A percentile compares a stretch with the other conserved stretches of the same genome.
These are phyloP conservation scores for Scedosporium minutisporum DNA, from an alignment of 2,329 filamentous ascomycete species.

Conservation along the genomic window DNA sequence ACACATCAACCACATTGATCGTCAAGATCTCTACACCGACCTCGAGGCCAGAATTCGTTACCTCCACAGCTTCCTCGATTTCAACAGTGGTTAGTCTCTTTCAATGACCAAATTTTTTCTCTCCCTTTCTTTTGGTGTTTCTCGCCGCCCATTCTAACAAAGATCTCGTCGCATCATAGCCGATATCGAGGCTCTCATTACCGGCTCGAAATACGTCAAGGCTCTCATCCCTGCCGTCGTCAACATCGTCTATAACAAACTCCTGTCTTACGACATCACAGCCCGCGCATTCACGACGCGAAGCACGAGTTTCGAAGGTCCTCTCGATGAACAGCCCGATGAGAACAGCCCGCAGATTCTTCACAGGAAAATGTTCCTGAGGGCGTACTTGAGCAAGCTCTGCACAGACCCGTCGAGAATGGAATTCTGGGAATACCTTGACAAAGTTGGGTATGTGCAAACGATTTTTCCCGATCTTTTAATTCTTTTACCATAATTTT, in stretches of 20 bases:
- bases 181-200: conserved; percentile 61
- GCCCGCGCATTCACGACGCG: conserved; percentile 62
- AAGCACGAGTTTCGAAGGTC: conserved; percentile 55
- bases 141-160: neutral
- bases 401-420: conserved; percentile 66
- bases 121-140: neutral
- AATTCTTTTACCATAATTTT: neutral
- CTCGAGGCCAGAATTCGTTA: conserved; percentile 62
- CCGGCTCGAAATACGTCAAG: conserved; percentile 67
- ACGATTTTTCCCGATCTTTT: neutral
- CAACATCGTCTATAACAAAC: conserved; percentile 76
- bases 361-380: conserved; percentile 66
- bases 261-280: conserved; percentile 73
- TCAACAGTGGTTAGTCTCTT: conserved; percentile 51
- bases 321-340: conserved; percentile 51
- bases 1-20: conserved; percentile 51
- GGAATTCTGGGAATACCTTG: conserved; percentile 75
- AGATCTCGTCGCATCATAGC: conserved; percentile 29
- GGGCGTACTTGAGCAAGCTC: conserved; percentile 66
- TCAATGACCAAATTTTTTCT: neutral
- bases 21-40: conserved; percentile 61
- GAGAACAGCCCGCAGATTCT: conserved; percentile 67
- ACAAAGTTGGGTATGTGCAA: conserved; percentile 62
- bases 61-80: conserved; percentile 67
- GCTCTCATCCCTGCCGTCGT: conserved; percentile 75